Evolutionary conservation across 2,329 filamentous ascomycete genomes (phyloP).

Genomic region (Alternaria alternata): DNA sequence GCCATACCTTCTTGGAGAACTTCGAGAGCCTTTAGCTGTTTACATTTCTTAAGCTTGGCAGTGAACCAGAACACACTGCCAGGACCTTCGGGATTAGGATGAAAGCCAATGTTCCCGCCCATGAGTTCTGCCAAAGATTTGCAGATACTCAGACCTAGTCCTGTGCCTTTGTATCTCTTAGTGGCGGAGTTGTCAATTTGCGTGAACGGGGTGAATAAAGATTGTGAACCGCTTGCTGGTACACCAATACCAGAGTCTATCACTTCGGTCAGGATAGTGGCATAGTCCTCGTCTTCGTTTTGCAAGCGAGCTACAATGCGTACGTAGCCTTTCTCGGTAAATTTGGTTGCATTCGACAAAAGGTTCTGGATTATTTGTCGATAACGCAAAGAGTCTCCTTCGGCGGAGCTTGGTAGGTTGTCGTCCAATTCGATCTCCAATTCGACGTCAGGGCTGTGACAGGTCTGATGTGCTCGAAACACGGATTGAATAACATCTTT

Average conservation of each 20-base stretch:
- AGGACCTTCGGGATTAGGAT: constrained; percentile 55
- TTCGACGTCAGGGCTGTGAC: constrained; percentile 57
- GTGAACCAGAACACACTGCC: constrained; percentile 64
- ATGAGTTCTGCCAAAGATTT: constrained; percentile 65
- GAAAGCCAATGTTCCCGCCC: constrained; percentile 62
- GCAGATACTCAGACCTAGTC: constrained; percentile 65
- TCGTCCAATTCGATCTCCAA: constrained; percentile 57
- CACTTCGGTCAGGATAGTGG: constrained; percentile 61
- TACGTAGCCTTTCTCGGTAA: constrained; percentile 65
- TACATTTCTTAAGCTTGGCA: constrained; percentile 44
- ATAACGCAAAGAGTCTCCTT: constrained; percentile 67
- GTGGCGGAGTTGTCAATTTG: constrained; percentile 64
- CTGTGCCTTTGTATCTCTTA: constrained; percentile 64
- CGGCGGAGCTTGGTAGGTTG: constrained; percentile 59
- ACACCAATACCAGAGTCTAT: constrained; percentile 65
- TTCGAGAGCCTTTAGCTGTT: constrained; percentile 29
- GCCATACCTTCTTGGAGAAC: constrained; percentile 22
- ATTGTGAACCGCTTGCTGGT: constrained; percentile 53
- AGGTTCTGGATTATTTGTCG: constrained; percentile 70
- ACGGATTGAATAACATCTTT: constrained; percentile 58
- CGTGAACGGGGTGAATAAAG: constrained; percentile 65
- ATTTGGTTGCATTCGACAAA: constrained; percentile 68
- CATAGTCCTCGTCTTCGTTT: constrained; percentile 54
- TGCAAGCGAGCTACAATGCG: constrained; percentile 54
- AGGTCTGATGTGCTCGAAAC: constrained; percentile 59